phyloP scores from a whole-genome alignment of 1,284 basidiomycete genomes.

The Naganishia sp. region DNA sequence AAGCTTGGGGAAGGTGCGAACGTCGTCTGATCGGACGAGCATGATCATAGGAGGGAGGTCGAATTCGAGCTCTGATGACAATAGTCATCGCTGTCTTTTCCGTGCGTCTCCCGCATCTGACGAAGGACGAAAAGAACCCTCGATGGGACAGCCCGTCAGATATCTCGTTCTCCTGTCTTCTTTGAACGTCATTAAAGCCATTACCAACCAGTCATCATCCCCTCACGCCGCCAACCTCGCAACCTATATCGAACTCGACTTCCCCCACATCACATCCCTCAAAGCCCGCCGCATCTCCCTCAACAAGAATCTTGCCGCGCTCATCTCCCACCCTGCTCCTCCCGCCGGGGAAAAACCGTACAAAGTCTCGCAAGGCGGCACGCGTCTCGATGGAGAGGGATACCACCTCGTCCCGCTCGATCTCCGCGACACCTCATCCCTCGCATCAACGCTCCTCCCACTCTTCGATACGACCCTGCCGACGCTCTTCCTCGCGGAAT shows the following conservation, averaged over 20 bases:
- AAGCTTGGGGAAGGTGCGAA: too few species aligned
- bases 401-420: constrained; percentile 78
- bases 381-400: constrained; percentile 62
- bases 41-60: too few species aligned
- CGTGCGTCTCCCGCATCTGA: too few species aligned
- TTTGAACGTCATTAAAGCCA: not conserved
- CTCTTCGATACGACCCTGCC: constrained; percentile 68
- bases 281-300: constrained; percentile 82
- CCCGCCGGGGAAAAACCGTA: constrained; percentile 3
- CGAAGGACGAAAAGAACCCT: too few species aligned
- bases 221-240: constrained; percentile 32
- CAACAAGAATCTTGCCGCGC: constrained; percentile 61
- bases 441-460: constrained; percentile 37
- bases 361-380: constrained; percentile 62
- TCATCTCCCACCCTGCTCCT: not conserved
- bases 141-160: too few species aligned
- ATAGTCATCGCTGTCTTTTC: too few species aligned
- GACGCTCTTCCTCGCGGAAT: constrained; percentile 84
- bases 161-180: too few species aligned
- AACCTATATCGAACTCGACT: constrained; percentile 85
- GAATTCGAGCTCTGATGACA: too few species aligned
- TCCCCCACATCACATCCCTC: constrained; percentile 74
- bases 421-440: constrained; percentile 60
- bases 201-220: not conserved
- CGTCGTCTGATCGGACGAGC: too few species aligned